Evolutionary conservation across 2,329 filamentous ascomycete genomes (phyloP).

Genomic region (Neopestalotiopsis clavispora): DNA sequence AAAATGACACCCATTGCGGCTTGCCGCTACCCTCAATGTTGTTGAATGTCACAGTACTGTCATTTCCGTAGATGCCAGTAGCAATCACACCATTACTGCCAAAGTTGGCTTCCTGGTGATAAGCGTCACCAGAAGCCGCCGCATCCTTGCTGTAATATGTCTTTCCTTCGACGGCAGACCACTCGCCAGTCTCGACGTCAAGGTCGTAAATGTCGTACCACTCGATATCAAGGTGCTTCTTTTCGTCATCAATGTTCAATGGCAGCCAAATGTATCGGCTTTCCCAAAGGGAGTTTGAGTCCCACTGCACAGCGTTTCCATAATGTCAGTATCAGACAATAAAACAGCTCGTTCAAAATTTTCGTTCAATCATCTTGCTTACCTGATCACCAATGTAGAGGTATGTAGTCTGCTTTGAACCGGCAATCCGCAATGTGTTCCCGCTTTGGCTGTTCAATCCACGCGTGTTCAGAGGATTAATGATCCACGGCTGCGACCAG

Average conservation of each 20-base stretch:
- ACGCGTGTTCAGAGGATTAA: conserved; percentile 54
- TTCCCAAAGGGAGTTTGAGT: conserved; percentile 61
- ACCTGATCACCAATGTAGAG: conserved; percentile 55
- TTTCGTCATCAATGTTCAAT: conserved; percentile 54
- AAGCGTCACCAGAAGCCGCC: conserved; percentile 50
- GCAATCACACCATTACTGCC: conserved; percentile 50
- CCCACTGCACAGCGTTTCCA: conserved; percentile 42
- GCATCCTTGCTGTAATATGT: conserved; percentile 53
- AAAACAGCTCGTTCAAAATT: neutral
- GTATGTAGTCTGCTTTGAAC: conserved; percentile 52
- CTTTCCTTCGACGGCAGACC: conserved; percentile 49
- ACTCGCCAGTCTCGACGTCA: conserved; percentile 55
- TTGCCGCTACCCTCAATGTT: conserved; percentile 53
- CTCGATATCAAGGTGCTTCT: conserved; percentile 52
- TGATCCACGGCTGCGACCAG: conserved; percentile 60
- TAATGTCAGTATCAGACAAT: neutral
- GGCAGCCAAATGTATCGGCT: conserved; percentile 63
- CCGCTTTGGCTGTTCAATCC: conserved; percentile 60
- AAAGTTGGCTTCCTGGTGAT: conserved; percentile 61
- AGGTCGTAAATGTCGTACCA: conserved; percentile 64
- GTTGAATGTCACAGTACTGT: conserved; percentile 57
- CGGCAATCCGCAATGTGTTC: conserved; percentile 51
- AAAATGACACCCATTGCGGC: conserved; percentile 62
- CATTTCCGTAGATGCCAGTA: conserved; percentile 59
- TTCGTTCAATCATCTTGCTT: neutral